Conservation (phyloP, 1,284 basidiomycete species). For the Peniophora sp. region DNA sequence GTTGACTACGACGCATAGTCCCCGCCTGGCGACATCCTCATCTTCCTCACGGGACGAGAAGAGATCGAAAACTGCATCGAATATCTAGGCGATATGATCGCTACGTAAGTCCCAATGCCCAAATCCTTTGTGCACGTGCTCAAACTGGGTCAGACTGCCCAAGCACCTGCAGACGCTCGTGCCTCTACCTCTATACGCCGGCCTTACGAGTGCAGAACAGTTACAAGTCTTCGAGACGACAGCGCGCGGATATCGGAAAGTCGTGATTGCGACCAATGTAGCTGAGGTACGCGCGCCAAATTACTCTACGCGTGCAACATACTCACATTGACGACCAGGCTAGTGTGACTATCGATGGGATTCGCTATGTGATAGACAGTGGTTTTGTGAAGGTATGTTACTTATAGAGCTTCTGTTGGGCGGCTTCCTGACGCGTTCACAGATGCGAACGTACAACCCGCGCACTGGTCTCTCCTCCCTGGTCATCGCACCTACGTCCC, state of each 20-base stretch:
- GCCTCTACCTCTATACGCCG: conserved; percentile 82
- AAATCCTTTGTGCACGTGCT: neutral
- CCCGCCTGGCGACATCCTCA: conserved; percentile 72
- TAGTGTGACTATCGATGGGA: conserved; percentile 93
- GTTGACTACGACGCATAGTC: neutral
- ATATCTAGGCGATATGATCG: conserved; percentile 69
- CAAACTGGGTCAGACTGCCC: conserved; percentile 47
- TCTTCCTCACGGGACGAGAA: conserved; percentile 95
- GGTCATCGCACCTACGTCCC: conserved; percentile 70
- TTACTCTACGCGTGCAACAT: neutral
- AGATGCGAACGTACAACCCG: conserved; percentile 84
- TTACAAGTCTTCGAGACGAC: conserved; percentile 75
- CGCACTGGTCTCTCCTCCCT: conserved; percentile 78
- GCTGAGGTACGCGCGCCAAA: conserved; percentile 60
- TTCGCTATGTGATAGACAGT: conserved; percentile 92
- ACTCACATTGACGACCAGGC: conserved; percentile 38
- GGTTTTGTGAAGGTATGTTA: conserved; percentile 92
- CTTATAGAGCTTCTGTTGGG: too few species aligned
- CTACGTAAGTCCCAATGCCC: conserved; percentile 47
- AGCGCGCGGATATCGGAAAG: conserved; percentile 73
- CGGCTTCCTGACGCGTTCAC: conserved; percentile 9
- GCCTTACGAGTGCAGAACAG: conserved; percentile 82
- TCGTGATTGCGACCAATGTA: conserved; percentile 92
- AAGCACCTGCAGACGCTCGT: conserved; percentile 50
- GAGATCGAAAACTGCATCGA: conserved; percentile 91